A percentile compares a stretch with the other conserved stretches of the same genome.
Evolutionary conservation across 495 filamentous ascomycete species (phyloP).

Genomic region (Clavariopsis aquatica): DNA sequence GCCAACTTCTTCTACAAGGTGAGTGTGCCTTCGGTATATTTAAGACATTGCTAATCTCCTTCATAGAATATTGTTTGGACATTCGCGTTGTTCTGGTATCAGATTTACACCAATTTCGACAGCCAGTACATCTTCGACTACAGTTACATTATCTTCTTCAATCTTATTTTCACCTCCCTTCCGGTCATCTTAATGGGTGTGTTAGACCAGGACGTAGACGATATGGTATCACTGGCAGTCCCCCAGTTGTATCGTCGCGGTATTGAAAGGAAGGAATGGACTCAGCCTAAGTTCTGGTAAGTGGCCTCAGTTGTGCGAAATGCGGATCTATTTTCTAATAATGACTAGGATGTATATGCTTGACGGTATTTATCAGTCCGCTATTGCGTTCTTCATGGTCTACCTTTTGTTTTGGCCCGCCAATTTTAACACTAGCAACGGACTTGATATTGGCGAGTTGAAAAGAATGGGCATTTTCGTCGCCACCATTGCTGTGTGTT

Average conservation of each 20-base stretch:
- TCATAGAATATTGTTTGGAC: conserved; percentile 93
- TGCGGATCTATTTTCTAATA: conserved; percentile 40
- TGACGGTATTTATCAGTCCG: conserved; percentile 92
- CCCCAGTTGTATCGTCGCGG: conserved; percentile 94
- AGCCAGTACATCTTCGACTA: conserved; percentile 96
- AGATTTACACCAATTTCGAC: conserved; percentile 93
- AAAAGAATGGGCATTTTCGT: conserved; percentile 82
- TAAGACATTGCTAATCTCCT: conserved; percentile 4
- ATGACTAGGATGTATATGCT: conserved; percentile 80
- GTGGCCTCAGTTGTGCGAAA: conserved; percentile 26
- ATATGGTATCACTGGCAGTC: conserved; percentile 89
- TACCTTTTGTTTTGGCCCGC: conserved; percentile 73
- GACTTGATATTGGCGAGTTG: conserved; percentile 71
- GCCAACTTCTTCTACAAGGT: conserved; percentile 99
- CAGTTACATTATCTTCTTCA: conserved; percentile 94
- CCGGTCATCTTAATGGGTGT: conserved; percentile 97
- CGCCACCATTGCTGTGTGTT: conserved; percentile 71
- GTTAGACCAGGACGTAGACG: conserved; percentile 94
- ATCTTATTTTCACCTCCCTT: conserved; percentile 94
- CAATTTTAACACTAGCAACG: conserved; percentile 65
- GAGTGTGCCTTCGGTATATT: conserved; percentile 15
- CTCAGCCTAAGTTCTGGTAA: conserved; percentile 93
- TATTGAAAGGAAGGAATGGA: conserved; percentile 97
- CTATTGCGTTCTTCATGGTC: conserved; percentile 90
- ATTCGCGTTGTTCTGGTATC: conserved; percentile 96